Evolutionary conservation across 352 stramenopile species (phyloP), one percentile per base, ranked within the genome.

Genomic region (Phytophthora agathidicida): DNA sequence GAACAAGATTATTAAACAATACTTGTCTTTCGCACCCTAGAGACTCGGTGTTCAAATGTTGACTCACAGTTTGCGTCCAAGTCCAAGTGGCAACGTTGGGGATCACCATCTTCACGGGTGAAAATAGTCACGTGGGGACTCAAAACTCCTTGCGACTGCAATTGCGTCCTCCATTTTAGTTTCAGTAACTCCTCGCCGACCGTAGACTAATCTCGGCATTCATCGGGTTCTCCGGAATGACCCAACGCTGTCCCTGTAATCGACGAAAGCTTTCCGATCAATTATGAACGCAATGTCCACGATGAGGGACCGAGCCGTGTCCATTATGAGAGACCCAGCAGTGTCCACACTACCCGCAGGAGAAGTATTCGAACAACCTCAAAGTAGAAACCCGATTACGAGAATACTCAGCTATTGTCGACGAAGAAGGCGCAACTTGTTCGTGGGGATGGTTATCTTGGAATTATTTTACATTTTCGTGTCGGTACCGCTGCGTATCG

Each of bases 401-500:
- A 26, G 28, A 42, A 23, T 66, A 7, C 5, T 51, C 8, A 41
- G 20, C 9, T 56, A 64, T 22, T 88, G 51, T 30, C 38, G 43
- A 20, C 56, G 43, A 9, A 53, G 36, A 31, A 54, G 42, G 13
- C 68, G 68, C 9, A 38, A 30, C 5, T 37, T 73, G 30, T 76
- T 76, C 35, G 30, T 73, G 11, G 44, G 58, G 23, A 51, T 76
- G 47, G 41, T 73, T 11, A 41, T 73, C 7, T 32, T 45, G 16
- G 68, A 76, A 45, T 55, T 80, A 43, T 27, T 82, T 17, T 92
- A 92, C 65, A 53, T 81, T 16, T 65, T 86, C 28, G 14, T 80
- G 19, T 89, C 71, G 11, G 51, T 92, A 4, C 82, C 80, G 13
- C 64, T 91, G 7, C 81, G 82, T 0, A 69, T 94, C 33, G 84